Conservation (phyloP, 306 rosid species). For the Vicia villosa region DNA sequence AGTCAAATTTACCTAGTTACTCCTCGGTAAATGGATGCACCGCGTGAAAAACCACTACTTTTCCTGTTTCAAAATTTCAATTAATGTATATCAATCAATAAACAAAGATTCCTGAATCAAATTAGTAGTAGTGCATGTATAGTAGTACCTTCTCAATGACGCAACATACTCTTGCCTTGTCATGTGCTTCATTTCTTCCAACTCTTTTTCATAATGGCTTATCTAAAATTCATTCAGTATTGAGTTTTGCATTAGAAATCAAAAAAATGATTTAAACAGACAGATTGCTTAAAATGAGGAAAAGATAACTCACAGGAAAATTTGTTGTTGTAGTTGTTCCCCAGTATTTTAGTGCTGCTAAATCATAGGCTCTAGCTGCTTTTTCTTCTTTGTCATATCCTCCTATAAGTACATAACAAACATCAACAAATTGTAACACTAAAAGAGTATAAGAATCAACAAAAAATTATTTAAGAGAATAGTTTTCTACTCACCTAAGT, state of each 20-base stretch:
- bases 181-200: conserved; percentile 94
- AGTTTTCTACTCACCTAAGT: conserved; percentile 69
- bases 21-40: conserved; percentile 95
- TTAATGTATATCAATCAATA: conserved; percentile 2
- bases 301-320: conserved; percentile 65
- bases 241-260: conserved; percentile 13
- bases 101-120: not conserved
- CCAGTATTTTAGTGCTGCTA: conserved; percentile 95
- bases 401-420: conserved; percentile 43
- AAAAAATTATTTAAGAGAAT: not conserved
- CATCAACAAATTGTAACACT: not conserved
- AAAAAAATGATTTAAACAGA: conserved; percentile 4
- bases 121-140: not conserved
- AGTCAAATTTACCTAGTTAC: conserved; percentile 73
- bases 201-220: conserved; percentile 78
- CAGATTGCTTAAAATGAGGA: conserved; percentile 41
- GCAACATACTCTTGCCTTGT: conserved; percentile 96
- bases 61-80: conserved; percentile 54
- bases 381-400: conserved; percentile 97
- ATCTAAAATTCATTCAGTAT: conserved; percentile 53
- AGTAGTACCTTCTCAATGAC: conserved; percentile 78
- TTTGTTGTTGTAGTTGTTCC: conserved; percentile 93
- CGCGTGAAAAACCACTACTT: conserved; percentile 95
- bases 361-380: conserved; percentile 92
- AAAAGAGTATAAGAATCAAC: not conserved